Conservation (phyloP, 2,329 filamentous ascomycete species). For the Alternaria arborescens region DNA sequence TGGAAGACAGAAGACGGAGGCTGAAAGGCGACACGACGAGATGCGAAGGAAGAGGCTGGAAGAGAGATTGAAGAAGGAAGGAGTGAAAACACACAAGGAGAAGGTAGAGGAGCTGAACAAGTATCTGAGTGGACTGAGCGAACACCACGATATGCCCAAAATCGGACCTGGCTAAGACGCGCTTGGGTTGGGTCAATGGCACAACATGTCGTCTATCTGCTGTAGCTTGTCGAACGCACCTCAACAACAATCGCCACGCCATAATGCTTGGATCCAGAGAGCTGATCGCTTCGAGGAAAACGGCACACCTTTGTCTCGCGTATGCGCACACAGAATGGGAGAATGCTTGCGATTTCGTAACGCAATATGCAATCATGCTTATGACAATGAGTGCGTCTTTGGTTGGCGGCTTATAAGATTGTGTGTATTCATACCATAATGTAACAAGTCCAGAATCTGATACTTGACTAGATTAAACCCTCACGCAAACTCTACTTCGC, state of each 20-base stretch:
- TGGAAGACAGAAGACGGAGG: conserved; percentile 75
- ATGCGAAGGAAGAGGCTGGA: conserved; percentile 80
- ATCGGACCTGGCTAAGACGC: conserved; percentile 64
- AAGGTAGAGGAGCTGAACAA: conserved; percentile 94
- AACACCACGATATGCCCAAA: conserved; percentile 91
- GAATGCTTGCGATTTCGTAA: not conserved
- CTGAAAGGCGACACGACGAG: conserved; percentile 84
- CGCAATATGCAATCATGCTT: not conserved
- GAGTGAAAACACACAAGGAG: conserved; percentile 96
- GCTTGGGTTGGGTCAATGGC: not conserved
- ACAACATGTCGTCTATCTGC: not conserved
- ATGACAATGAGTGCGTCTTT: not conserved
- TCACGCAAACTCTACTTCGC: not conserved
- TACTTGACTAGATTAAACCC: not conserved
- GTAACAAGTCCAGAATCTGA: not conserved
- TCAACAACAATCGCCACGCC: not conserved
- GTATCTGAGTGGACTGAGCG: conserved; percentile 88
- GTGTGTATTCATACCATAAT: not conserved
- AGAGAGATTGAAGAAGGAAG: conserved; percentile 81
- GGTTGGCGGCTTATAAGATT: not conserved
- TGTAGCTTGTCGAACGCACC: not conserved
- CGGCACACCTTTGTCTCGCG: not conserved
- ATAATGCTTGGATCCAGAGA: not conserved
- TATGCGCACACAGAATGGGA: not conserved
- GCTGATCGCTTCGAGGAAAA: not conserved